Percentiles rank a stretch among this genome's conserved stretches.
Conservation (phyloP, 768 basidiomycete species). For the Cystobasidium ongulense region DNA sequence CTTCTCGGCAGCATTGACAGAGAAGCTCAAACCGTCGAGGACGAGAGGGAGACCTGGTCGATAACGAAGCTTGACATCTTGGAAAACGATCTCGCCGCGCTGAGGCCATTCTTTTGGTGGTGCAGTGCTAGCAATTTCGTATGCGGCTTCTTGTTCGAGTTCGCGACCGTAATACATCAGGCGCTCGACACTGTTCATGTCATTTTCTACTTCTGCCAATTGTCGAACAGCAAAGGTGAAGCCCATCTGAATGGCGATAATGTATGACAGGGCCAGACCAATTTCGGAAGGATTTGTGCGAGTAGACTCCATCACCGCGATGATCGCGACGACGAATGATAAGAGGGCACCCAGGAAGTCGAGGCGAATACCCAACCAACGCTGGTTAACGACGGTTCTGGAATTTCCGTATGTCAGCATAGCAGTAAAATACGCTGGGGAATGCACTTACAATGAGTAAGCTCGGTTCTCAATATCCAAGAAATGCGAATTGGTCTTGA, state of each 20-base stretch:
- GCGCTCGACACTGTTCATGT: constrained; percentile 66
- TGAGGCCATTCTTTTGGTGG: constrained; percentile 65
- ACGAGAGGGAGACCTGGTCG: constrained; percentile 81
- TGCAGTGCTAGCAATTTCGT: constrained; percentile 56
- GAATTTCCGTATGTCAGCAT: neutral
- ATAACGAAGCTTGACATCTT: constrained; percentile 68
- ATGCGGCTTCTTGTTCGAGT: constrained; percentile 72
- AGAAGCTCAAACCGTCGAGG: constrained; percentile 70
- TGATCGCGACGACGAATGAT: constrained; percentile 68
- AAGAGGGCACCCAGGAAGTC: constrained; percentile 67
- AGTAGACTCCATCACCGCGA: constrained; percentile 66
- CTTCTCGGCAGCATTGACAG: constrained; percentile 68
- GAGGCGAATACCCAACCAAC: constrained; percentile 83
- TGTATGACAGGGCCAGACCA: constrained; percentile 70
- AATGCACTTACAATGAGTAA: constrained; percentile 68
- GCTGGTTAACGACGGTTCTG: constrained; percentile 35
- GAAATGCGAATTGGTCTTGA: constrained; percentile 61
- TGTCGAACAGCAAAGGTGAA: constrained; percentile 52
- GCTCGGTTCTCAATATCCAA: constrained; percentile 81
- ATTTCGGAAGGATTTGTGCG: constrained; percentile 71
- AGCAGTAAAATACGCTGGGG: constrained; percentile 12
- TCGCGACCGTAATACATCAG: constrained; percentile 70
- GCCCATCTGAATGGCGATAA: constrained; percentile 51
- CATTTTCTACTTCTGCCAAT: constrained; percentile 69
- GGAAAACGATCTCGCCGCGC: constrained; percentile 63